phyloP scores from a whole-genome alignment of 148 eudicot genomes.

The Fagopyrum tataricum region DNA sequence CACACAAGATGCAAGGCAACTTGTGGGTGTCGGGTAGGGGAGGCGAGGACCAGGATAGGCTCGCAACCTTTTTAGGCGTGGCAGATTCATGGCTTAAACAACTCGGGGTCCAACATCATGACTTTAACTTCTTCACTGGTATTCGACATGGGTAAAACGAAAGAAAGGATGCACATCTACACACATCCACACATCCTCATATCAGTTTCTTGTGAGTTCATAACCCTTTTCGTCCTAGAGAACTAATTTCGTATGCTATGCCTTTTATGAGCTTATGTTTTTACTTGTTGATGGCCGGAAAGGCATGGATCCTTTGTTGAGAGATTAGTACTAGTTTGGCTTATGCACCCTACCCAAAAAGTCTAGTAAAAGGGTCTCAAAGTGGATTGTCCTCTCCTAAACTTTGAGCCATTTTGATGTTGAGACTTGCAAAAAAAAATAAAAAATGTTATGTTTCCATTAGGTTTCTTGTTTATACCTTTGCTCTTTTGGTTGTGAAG shows the following conservation, averaged over 20 bases:
- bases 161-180: too few relatives aligned
- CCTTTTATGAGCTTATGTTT: not conserved
- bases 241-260: not conserved
- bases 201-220: not conserved
- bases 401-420: not conserved
- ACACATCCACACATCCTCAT: too few relatives aligned
- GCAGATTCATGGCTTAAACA: constrained; percentile 99
- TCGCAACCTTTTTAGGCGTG: constrained; percentile 65
- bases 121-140: constrained; percentile 80
- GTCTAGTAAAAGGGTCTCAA: not conserved
- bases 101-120: constrained; percentile 83
- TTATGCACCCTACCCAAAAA: not conserved
- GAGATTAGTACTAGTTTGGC: not conserved
- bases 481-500: constrained; percentile 4
- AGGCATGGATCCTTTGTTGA: not conserved
- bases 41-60: constrained; percentile 64
- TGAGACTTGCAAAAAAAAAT: not conserved
- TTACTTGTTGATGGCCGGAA: not conserved
- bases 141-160: constrained; percentile 38
- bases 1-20: constrained; percentile 88
- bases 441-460: not conserved
- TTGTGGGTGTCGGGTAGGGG: constrained; percentile 57
- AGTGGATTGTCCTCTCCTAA: not conserved
- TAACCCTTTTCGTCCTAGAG: constrained; percentile 1
- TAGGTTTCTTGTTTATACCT: not conserved